Evolutionary conservation across 371 early-diverging fungal genomes (phyloP), one percentile per base, ranked within the genome.

Genomic region (Haplosporangium sp.): DNA sequence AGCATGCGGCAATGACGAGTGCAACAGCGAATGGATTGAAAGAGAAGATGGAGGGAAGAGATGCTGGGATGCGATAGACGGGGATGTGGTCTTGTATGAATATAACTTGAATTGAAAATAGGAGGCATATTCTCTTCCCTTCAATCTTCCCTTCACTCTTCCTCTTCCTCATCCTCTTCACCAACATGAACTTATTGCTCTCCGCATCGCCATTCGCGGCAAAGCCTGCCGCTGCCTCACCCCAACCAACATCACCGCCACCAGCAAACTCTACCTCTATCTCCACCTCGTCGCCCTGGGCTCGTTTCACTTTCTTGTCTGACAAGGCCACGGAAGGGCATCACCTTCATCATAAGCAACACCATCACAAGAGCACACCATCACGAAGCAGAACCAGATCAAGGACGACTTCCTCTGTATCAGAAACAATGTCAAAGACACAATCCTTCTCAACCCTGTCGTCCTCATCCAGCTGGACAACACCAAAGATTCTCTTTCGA

Each of bases 181-280:
- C 16, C 2, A 47, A 12, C 21, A 74, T 68, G 68, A 64, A 54
- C 37, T 66, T 64, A 29, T 57, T 57, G 37, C 51, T 69, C 46
- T 58, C 75, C 7, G 58, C 66, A 6, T 69, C 65, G 2, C 69
- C 74, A 1, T 60, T 74, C 20, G 59, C 47, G 2, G 16, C 64
- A 11, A 23, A 37, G 41, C 9, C 50, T 9, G 10, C 38, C 13
- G 18, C 52, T 7, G 38, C 66, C 5, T 6, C 21, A 6, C 2
- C 55, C 12, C 36, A 60, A n/a, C 38, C 64, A 42, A 40, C 40
- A 36, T 9, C 60, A 12, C 13, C 23, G 40, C 29, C 67, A 2
- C 14, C 62, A 47, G 48, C 52, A 2, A 6, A 29, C 29, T 29
- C 4, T 4, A 4, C 29, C 29, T 29, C 29, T 29, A 29, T 29